Conservation (phyloP, 495 filamentous ascomycete genomes). For the Collariella sp. region DNA sequence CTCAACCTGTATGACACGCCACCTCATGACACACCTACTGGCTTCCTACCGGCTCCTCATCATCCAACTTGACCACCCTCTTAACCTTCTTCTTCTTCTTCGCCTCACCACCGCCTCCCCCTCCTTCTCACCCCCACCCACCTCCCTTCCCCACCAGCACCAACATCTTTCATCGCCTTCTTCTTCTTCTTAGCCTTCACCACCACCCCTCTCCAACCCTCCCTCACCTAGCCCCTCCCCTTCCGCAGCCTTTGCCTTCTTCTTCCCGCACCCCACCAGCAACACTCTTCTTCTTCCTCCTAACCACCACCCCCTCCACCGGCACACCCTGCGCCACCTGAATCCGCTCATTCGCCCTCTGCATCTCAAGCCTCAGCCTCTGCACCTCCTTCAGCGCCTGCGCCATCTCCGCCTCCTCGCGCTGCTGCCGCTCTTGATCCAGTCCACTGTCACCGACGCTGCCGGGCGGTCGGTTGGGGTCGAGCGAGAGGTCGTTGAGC, state of each 20-base stretch:
- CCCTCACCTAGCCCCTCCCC: conserved; percentile 30
- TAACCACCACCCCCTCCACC: conserved; percentile 64
- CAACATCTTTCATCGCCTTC: conserved; percentile 25
- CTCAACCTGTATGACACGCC: too few species aligned
- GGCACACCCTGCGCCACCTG: conserved; percentile 59
- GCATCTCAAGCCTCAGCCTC: conserved; percentile 78
- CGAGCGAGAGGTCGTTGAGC: conserved; percentile 56
- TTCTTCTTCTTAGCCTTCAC: conserved; percentile 46
- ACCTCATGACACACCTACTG: neutral
- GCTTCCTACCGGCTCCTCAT: neutral
- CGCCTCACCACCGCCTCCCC: conserved; percentile 20
- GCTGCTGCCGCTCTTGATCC: conserved; percentile 46
- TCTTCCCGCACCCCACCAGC: conserved; percentile 7
- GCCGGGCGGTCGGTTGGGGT: conserved; percentile 28
- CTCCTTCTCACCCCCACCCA: neutral
- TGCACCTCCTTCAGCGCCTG: conserved; percentile 82
- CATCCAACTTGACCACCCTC: conserved; percentile 22
- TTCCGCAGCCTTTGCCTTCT: conserved; percentile 4
- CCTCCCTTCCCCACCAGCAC: conserved; percentile 2
- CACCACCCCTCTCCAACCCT: conserved; percentile 24
- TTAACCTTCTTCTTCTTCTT: conserved; percentile 47
- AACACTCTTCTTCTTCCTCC: conserved; percentile 63
- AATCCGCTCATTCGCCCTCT: conserved; percentile 76
- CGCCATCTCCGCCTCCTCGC: conserved; percentile 74
- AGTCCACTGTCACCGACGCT: conserved; percentile 18